Conservation (phyloP, 75 land plant genomes). For the Cryptomeria japonica region DNA sequence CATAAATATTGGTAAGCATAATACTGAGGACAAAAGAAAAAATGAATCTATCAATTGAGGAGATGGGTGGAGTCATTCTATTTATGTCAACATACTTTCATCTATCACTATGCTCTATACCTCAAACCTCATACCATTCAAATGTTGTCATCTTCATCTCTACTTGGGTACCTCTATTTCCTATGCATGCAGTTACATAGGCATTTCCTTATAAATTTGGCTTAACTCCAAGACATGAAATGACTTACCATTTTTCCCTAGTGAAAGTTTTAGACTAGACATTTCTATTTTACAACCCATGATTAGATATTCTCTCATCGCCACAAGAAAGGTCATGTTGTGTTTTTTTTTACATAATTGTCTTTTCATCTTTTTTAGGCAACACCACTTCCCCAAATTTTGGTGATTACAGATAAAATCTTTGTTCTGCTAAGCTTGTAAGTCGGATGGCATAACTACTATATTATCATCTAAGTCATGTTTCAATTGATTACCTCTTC, state of each 20-base stretch:
- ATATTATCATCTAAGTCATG: constrained; percentile 15
- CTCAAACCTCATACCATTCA: no score
- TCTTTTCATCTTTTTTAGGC: constrained; percentile 15
- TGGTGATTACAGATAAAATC: neutral
- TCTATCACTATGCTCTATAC: no score
- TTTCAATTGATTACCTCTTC: constrained; percentile 18
- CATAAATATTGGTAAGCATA: no score
- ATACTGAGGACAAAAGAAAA: no score
- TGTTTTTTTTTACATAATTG: constrained; percentile 12
- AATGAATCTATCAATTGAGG: no score
- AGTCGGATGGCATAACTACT: constrained; percentile 13
- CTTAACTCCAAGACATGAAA: constrained; percentile 25
- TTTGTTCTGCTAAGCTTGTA: neutral
- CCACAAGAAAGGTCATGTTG: constrained; percentile 5
- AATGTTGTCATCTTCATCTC: no score
- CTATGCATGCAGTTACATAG: constrained; percentile 9
- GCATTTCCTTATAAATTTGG: constrained; percentile 21
- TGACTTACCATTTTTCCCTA: constrained; percentile 24
- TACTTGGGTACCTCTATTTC: constrained; percentile 29
- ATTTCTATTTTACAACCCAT: constrained; percentile 9
- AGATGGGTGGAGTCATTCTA: no score
- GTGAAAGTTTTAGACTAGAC: constrained; percentile 18
- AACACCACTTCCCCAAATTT: neutral
- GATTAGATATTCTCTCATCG: constrained; percentile 28
- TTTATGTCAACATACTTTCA: no score